Percentiles rank a stretch among this genome's conserved stretches.
phyloP scores from a whole-genome alignment of 2,329 filamentous ascomycete species.

The Aplosporella prunicola region DNA sequence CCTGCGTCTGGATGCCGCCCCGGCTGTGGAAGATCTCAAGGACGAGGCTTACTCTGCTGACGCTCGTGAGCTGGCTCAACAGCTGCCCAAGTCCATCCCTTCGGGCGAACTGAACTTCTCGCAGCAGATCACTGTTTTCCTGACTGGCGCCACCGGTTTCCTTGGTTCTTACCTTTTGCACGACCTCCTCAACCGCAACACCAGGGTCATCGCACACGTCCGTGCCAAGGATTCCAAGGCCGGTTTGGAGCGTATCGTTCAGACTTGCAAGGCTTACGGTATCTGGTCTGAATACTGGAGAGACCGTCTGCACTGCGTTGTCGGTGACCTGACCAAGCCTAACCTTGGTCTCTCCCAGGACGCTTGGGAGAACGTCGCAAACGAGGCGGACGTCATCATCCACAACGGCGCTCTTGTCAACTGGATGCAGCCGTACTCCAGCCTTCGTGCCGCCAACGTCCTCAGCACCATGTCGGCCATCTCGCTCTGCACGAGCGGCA shows the following conservation, averaged over 20 bases:
- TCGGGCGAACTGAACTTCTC: conserved; percentile 21
- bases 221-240: conserved; percentile 54
- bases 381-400: conserved; percentile 58
- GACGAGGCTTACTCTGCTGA: conserved; percentile 44
- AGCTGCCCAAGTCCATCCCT: conserved; percentile 37
- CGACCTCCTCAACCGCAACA: conserved; percentile 57
- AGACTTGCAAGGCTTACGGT: conserved; percentile 65
- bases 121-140: conserved; percentile 53
- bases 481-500: conserved; percentile 64
- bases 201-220: conserved; percentile 65
- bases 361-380: conserved; percentile 55
- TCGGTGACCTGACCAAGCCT: conserved; percentile 65
- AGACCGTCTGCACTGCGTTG: conserved; percentile 54
- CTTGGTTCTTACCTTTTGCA: conserved; percentile 70
- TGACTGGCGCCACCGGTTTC: conserved; percentile 88
- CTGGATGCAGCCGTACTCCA: conserved; percentile 53
- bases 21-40: conserved; percentile 37
- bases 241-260: conserved; percentile 55
- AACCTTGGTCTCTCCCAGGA: conserved; percentile 60
- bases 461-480: conserved; percentile 69
- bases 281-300: conserved; percentile 67
- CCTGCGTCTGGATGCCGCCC: conserved; percentile 37
- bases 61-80: conserved; percentile 40
- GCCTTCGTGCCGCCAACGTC: conserved; percentile 66
- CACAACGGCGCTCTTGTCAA: conserved; percentile 67